Evolutionary conservation across 371 early-diverging fungal species (phyloP).

Genomic region (Spiromyces aspiralis): DNA sequence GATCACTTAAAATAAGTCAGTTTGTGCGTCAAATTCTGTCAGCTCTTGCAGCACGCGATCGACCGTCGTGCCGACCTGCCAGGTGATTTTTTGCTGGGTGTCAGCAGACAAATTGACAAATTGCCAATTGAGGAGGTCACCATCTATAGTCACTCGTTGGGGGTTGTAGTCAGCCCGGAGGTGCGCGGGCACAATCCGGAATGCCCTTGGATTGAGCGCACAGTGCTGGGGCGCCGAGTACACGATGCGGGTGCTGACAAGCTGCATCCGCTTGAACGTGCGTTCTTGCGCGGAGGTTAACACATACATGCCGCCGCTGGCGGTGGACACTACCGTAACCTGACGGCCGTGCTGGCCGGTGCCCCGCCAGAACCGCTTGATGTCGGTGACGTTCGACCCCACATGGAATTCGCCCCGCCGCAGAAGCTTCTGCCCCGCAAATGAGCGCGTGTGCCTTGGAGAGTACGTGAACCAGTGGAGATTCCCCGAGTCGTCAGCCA

Average conservation of each 20-base stretch:
- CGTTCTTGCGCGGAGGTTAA: not conserved
- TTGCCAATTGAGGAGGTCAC: constrained; percentile 51
- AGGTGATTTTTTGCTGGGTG: constrained; percentile 68
- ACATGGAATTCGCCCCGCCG: constrained; percentile 79
- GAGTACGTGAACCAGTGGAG: constrained; percentile 69
- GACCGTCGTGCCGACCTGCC: constrained; percentile 70
- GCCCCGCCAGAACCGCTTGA: constrained; percentile 28
- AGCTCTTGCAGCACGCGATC: constrained; percentile 72
- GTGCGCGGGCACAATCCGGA: constrained; percentile 28
- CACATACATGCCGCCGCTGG: not conserved
- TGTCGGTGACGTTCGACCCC: constrained; percentile 49
- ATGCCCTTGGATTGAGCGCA: constrained; percentile 88
- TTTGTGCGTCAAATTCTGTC: constrained; percentile 44
- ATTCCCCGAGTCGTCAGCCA: constrained; percentile 71
- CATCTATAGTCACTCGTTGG: constrained; percentile 50
- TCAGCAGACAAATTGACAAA: constrained; percentile 49
- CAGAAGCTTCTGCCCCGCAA: constrained; percentile 75
- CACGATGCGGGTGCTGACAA: constrained; percentile 66
- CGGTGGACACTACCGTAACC: not conserved
- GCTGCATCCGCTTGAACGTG: constrained; percentile 66
- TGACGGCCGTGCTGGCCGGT: not conserved
- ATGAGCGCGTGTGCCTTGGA: constrained; percentile 76
- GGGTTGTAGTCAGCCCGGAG: constrained; percentile 46
- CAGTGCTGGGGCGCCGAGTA: constrained; percentile 64
- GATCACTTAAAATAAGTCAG: constrained; percentile 69